These are phyloP conservation scores for Tripterygium wilfordii DNA, from an alignment of 177 flowering plant species.

Conservation along the genomic window DNA sequence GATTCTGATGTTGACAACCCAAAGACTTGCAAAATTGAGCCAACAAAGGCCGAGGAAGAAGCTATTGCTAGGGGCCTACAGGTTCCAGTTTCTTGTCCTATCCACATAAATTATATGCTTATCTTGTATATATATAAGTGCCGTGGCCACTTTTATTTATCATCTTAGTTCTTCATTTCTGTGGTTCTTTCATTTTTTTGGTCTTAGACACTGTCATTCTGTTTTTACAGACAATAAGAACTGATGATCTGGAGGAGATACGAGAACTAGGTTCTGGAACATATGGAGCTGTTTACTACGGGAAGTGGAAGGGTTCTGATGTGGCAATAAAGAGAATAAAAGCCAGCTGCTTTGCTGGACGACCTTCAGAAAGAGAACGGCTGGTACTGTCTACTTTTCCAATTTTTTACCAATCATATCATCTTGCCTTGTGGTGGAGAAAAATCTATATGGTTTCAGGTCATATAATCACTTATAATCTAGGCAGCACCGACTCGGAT, in stretches of 20 bases:
- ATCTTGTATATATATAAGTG: too few species aligned
- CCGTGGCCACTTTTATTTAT: too few species aligned
- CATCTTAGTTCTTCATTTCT: too few species aligned
- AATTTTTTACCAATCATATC: too few species aligned
- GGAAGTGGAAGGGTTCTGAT: constrained; percentile 99
- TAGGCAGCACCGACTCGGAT: too few species aligned
- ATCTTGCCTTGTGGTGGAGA: too few species aligned
- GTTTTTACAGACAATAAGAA: constrained; percentile 85
- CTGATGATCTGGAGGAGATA: constrained; percentile 92
- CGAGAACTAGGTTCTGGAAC: constrained; percentile 96
- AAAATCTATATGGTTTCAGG: too few species aligned
- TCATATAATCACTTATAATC: too few species aligned
- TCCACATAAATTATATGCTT: not conserved
- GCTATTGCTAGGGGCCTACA: constrained; percentile 87
- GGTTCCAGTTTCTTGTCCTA: constrained; percentile 37
- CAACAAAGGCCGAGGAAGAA: constrained; percentile 93
- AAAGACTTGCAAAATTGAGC: constrained; percentile 62
- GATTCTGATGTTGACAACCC: constrained; percentile 56
- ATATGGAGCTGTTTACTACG: constrained; percentile 96
- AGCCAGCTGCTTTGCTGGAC: constrained; percentile 97
- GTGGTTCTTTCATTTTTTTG: too few species aligned
- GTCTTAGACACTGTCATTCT: too few species aligned
- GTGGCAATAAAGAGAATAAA: constrained; percentile 96
- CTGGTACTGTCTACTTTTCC: constrained; percentile 51
- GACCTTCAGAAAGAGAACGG: constrained; percentile 93